Evolutionary conservation across 1,284 basidiomycete genomes (phyloP).

Genomic region (Cutaneotrichosporon sp.): DNA sequence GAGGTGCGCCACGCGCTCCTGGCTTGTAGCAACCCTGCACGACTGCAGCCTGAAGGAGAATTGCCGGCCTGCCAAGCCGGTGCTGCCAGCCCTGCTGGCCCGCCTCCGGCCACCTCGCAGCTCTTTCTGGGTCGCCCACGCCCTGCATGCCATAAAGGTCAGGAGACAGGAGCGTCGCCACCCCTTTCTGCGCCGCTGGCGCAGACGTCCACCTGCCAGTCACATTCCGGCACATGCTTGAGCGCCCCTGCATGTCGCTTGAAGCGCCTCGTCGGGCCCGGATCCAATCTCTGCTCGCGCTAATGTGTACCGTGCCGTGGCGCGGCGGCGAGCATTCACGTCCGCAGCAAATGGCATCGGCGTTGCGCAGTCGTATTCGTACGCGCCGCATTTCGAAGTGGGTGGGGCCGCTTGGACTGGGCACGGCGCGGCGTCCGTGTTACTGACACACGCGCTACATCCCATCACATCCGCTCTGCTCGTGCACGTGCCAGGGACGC

Average conservation of each 20-base stretch:
- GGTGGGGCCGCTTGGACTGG: too few relatives aligned
- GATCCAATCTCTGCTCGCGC: too few relatives aligned
- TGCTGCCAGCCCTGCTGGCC: neutral
- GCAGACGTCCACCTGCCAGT: neutral
- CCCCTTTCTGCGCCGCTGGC: neutral
- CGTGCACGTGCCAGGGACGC: too few relatives aligned
- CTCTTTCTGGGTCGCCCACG: neutral
- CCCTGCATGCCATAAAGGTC: neutral
- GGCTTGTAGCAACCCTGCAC: neutral
- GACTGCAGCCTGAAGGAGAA: neutral
- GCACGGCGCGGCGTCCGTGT: too few relatives aligned
- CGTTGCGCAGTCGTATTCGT: too few relatives aligned
- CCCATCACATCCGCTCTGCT: too few relatives aligned
- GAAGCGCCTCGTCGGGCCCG: neutral
- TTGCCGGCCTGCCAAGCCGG: neutral
- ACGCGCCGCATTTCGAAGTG: too few relatives aligned
- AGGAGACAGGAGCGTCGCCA: neutral
- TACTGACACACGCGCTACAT: neutral
- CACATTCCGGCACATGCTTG: neutral
- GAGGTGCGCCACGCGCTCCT: neutral
- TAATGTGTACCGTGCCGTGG: too few relatives aligned
- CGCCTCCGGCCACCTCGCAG: neutral
- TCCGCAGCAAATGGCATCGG: too few relatives aligned
- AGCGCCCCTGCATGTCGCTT: neutral
- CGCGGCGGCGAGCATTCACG: too few relatives aligned